Conservation (phyloP, 2,329 filamentous ascomycete species). For the Sclerotinia borealis region DNA sequence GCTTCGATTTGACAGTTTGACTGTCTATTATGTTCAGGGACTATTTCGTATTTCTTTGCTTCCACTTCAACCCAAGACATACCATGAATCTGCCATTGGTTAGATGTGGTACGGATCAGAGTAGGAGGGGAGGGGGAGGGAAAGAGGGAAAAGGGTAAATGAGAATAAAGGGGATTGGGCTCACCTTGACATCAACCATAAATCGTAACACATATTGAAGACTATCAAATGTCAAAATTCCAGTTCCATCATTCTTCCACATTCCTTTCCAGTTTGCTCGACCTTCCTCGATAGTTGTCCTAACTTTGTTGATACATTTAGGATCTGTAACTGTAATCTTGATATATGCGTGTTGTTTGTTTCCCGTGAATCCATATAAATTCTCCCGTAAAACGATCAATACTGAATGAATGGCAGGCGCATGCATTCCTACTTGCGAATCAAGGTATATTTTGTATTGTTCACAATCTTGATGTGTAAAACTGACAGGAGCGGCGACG, state of each 20-base stretch:
- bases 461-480: constrained; percentile 71
- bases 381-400: constrained; percentile 81
- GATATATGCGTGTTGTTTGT: constrained; percentile 83
- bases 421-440: constrained; percentile 64
- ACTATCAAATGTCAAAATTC: constrained; percentile 88
- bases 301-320: constrained; percentile 71
- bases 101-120: constrained; percentile 5
- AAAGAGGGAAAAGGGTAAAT: not conserved
- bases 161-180: constrained; percentile 15
- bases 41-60: constrained; percentile 63
- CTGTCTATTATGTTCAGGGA: constrained; percentile 61
- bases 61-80: constrained; percentile 97
- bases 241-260: constrained; percentile 67
- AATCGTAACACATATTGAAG: constrained; percentile 93
- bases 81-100: constrained; percentile 59
- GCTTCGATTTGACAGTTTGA: constrained; percentile 98
- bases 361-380: constrained; percentile 90
- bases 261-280: constrained; percentile 84
- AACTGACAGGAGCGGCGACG: constrained; percentile 77
- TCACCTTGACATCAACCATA: constrained; percentile 91
- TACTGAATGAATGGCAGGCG: constrained; percentile 72
- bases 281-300: constrained; percentile 67
- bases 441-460: constrained; percentile 78
- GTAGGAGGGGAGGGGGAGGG: not conserved
- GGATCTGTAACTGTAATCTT: constrained; percentile 92